Evolutionary conservation across 495 filamentous ascomycete genomes (phyloP), one percentile per base, ranked within the genome.

Genomic region (Lasiosphaeriaceae sp.): DNA sequence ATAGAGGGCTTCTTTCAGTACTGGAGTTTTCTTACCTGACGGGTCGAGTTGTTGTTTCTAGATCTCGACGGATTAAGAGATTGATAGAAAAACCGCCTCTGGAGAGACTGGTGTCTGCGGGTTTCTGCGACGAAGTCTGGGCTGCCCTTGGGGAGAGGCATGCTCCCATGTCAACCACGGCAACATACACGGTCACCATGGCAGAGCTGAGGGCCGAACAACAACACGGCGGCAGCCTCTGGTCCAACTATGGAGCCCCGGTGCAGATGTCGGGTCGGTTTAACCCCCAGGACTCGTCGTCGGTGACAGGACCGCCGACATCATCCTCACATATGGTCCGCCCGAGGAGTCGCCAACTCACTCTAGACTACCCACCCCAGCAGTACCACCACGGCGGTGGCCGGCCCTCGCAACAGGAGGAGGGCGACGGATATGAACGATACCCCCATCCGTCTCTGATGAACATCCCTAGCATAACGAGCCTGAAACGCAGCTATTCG

Each of bases 131-230:
- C 60, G 62, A 55, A 43, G 35, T 57, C 37, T 59, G 55, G 41
- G 47, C 35, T 55, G 55, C 47, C 53, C 52, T 47, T 44, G 57
- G 49, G 54, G 66, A 71, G 66, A 69, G 73, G 69, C 57, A 74
- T 69, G 71, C 56, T 73, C 71, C 69, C 76, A 80, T 80, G 76
- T 77, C 76, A 70, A 71, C 77, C 68, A 78, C 77, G 71, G 73
- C 75, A 58, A 78, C 76, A 58, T 78, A 79, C 64, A 73, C 75
- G 74, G 74, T 73, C 66, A 75, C 72, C 69, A 80, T 80, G 77
- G 74, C 77, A 78, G 77, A 80, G 70, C 66, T 80, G 73, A 80
- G 76, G 74, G 69, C 66, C 62, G 77, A 80, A 68, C 68, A 76
- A 62, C 69, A 71, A 62, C 76, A 78, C 67, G 71, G 70, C 45